Base-by-base conservation (phyloP, 345 rosid species). In the Ceriops decandra region DNA sequence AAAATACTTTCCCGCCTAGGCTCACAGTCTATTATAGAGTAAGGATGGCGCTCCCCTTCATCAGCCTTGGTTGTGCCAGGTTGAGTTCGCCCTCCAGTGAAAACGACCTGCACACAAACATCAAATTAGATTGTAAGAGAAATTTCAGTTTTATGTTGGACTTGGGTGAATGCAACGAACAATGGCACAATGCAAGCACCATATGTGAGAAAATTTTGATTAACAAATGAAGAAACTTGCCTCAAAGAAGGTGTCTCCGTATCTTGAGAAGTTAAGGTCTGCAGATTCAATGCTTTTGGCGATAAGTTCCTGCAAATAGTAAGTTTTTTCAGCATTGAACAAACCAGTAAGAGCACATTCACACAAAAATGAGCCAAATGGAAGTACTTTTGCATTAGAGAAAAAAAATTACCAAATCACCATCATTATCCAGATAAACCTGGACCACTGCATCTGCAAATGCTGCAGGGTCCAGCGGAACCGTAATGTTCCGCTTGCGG, bases 401-500 rank as follows among this genome's bases (percentile, higher is more conserved):
- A 35, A 42, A 49, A 60, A 47, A 57, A 63, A 32, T 73, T 86
- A 95, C 99, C 92, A 95, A 80, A 87, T 95, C 96, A 82, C 99
- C 99, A 88, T 83, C 95, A 87, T 87, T 91, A 73, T 95, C 98
- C 86, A 87, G 66, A 70, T 95, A 95, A 66, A 95, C 91, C 93
- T 86, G 90, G 83, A 95, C 90, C 89, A 95, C 96, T 76, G 92
- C 96, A 88, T 90, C 98, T 28, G 99, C 84, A 82, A 91, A 91
- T 30, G 95, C 89, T 74, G 97, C 92, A 91, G 99, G 95, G 92
- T 90, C 98, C 83, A 90, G 83, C 11, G 99, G 98, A 19, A 93
- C 93, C 10, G 98, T 89, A 63, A 95, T 95, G 74, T 95, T 95
- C 88, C 98, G 88, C 84, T 95, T 95, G 97, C 98, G 97, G 98